These are phyloP conservation scores for Plasmopara halstedii DNA, from an alignment of 352 stramenopile species.

Conservation along the genomic window DNA sequence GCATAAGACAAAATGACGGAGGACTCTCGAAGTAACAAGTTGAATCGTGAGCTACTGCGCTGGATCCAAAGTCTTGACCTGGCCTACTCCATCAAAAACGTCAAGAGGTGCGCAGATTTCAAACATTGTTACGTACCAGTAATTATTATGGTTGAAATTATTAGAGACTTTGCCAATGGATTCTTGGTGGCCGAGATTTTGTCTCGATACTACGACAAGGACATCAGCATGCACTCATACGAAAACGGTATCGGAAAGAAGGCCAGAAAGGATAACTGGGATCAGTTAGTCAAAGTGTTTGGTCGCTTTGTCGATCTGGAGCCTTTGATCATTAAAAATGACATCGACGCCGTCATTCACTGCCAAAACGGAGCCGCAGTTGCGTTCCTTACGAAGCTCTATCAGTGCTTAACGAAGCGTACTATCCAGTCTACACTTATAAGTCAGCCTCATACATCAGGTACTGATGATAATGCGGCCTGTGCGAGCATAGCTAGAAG, in stretches of 20 bases:
- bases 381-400: constrained; percentile 80
- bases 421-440: constrained; percentile 60
- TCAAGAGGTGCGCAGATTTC: constrained; percentile 61
- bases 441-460: constrained; percentile 2
- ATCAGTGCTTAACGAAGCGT: constrained; percentile 87
- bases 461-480: background rate
- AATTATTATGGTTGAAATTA: too few species aligned
- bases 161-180: constrained; percentile 86
- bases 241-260: constrained; percentile 89
- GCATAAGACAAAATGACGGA: constrained; percentile 5
- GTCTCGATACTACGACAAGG: constrained; percentile 89
- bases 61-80: constrained; percentile 92
- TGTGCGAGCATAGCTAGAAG: constrained; percentile 20
- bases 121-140: background rate
- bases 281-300: constrained; percentile 81
- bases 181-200: constrained; percentile 90
- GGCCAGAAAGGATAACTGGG: constrained; percentile 90
- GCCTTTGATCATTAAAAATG: constrained; percentile 31
- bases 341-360: constrained; percentile 84
- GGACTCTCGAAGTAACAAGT: constrained; percentile 46
- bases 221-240: constrained; percentile 90
- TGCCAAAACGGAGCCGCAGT: constrained; percentile 85
- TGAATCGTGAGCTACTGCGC: constrained; percentile 84
- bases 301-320: constrained; percentile 65
- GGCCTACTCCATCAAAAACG: constrained; percentile 91